phyloP scores from a whole-genome alignment of 225 moss, liverwort and hornwort genomes.

The Pseudisothecium myosuroides region DNA sequence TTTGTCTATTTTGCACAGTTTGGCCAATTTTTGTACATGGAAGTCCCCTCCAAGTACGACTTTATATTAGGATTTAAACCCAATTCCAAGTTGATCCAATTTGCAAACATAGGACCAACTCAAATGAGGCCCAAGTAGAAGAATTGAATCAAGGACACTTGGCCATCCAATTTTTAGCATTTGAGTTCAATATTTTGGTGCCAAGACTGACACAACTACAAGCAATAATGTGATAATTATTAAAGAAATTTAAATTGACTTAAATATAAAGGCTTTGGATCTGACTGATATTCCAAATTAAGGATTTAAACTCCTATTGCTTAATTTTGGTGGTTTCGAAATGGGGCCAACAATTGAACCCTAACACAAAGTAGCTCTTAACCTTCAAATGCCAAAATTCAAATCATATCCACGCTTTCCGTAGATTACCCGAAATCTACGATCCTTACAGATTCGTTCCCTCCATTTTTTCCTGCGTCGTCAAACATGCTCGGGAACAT shows the following conservation, averaged over 20 bases:
- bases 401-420: neutral
- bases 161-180: neutral
- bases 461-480: neutral
- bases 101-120: neutral
- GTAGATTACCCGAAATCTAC: neutral
- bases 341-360: neutral
- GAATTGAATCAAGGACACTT: neutral
- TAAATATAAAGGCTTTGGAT: neutral
- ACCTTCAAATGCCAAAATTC: neutral
- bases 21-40: accelerated
- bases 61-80: neutral
- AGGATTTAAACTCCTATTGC: neutral
- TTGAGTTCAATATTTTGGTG: neutral
- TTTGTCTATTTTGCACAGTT: neutral
- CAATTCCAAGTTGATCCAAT: neutral
- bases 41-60: accelerated
- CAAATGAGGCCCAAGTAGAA: accelerated
- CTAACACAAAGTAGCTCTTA: neutral
- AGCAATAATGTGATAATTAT: neutral
- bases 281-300: neutral
- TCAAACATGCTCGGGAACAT: neutral
- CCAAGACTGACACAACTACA: neutral
- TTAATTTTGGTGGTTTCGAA: neutral
- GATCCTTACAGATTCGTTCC: neutral
- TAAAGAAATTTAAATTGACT: neutral